phyloP scores from a whole-genome alignment of 352 stramenopile species.

The Phytophthora capsici region DNA sequence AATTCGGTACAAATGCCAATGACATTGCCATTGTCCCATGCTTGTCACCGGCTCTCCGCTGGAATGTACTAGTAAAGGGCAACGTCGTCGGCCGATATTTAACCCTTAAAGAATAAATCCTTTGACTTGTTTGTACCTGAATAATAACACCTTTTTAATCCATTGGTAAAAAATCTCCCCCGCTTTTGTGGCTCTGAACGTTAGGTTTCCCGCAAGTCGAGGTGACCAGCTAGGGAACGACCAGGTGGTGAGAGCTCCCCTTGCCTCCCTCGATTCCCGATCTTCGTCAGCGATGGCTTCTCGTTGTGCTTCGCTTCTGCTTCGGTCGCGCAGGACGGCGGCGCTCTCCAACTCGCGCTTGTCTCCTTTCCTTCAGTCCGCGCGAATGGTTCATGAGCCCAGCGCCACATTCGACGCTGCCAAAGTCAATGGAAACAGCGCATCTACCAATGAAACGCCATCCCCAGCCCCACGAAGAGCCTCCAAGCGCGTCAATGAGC shows the following conservation, averaged over 20 bases:
- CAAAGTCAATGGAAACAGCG: constrained; percentile 23
- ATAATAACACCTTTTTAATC: neutral
- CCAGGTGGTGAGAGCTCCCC: neutral
- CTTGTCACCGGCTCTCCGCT: no score
- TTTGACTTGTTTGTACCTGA: neutral
- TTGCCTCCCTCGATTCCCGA: neutral
- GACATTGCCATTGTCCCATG: no score
- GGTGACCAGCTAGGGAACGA: neutral
- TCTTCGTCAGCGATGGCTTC: constrained; percentile 6
- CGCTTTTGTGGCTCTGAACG: constrained; percentile 17
- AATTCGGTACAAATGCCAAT: no score
- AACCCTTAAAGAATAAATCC: no score
- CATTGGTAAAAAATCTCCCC: constrained; percentile 3
- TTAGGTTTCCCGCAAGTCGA: neutral
- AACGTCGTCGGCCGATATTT: no score
- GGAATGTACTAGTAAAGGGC: neutral
- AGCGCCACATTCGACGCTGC: constrained; percentile 24
- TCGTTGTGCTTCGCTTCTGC: constrained; percentile 23
- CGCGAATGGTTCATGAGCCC: constrained; percentile 25
- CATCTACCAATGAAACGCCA: constrained; percentile 4
- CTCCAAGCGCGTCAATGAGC: constrained; percentile 33
- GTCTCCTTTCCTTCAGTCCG: constrained; percentile 17
- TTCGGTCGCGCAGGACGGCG: constrained; percentile 17
- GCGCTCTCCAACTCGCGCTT: constrained; percentile 11
- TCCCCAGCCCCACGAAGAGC: constrained; percentile 8